Percentiles rank a stretch among this genome's conserved stretches.
Evolutionary conservation across 106 monocot species (phyloP).

Genomic region (Ottelia alismoides): DNA sequence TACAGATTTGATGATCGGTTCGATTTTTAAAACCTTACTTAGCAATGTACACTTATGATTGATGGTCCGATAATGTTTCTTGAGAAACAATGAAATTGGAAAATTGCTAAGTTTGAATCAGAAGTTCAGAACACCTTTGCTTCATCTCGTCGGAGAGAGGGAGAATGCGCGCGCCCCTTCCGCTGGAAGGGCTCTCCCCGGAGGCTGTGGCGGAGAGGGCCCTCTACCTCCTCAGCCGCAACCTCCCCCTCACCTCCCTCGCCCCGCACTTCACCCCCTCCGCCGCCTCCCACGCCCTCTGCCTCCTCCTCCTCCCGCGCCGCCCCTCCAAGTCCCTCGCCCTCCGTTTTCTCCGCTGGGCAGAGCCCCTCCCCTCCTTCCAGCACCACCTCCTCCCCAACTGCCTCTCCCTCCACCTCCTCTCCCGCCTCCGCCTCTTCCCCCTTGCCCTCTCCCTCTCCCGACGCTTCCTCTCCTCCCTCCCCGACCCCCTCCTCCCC

Average conservation of each 20-base stretch:
- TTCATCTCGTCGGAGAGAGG: no score
- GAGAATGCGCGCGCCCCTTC: no score
- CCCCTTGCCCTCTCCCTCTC: constrained; percentile 9
- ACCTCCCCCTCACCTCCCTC: constrained; percentile 17
- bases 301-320: constrained; percentile 25
- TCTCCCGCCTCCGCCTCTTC: constrained; percentile 17
- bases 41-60: no score
- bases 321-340: constrained; percentile 16
- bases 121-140: no score
- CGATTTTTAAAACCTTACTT: no score
- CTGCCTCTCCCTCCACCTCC: constrained; percentile 13
- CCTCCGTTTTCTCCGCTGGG: constrained; percentile 28
- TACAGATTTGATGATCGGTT: no score
- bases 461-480: constrained; percentile 5
- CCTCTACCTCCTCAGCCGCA: constrained; percentile 19
- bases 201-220: constrained; percentile 23
- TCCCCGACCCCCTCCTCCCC: constrained; percentile 5
- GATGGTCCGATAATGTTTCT: no score
- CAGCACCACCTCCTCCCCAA: constrained; percentile 16
- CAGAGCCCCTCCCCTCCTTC: constrained; percentile 17
- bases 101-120: no score
- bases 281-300: constrained; percentile 23
- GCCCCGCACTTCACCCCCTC: constrained; percentile 22
- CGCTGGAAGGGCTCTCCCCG: no score
- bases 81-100: no score